Base-by-base conservation (phyloP, 2,329 filamentous ascomycete genomes). In the Exophiala alcalophila region DNA sequence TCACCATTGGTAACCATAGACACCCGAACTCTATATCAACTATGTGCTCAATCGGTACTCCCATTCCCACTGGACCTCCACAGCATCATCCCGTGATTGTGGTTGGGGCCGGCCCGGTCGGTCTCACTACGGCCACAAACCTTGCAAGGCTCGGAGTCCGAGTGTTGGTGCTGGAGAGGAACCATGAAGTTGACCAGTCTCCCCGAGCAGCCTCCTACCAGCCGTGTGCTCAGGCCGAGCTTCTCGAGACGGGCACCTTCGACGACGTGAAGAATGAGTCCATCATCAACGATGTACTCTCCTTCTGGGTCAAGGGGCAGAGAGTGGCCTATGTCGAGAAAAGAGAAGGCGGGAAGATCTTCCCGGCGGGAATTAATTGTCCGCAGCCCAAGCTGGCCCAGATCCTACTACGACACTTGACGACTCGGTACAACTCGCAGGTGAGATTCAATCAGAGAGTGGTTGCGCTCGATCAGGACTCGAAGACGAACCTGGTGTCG, bases 281-380 rank as follows among this genome's bases (percentile, higher is more conserved):
- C 9, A 32, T 51, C 15, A 45, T 51, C 30, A 48, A 55, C 15
- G 43, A 53, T 26, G 34, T 49, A 5, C 25, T 51, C 21, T 40
- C 38, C 15, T 52, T 49, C 39, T 52, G 45, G 49, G 20, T 46
- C 37, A 33, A 49, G 15, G 39, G 46, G 14, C 35, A 48, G 25
- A 40, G 41, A 14, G 45, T 50, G 21, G 49, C 48, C 26, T 24
- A 49, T 18, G 45, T 53, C 14, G 40, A 51, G 26, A 52, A 64
- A 23, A 57, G 61, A 5, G 58, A 66, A 37, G 57, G 62, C 31
- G 64, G 73, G 57, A 67, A 66, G 0, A 65, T 68, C 1, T 55
- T 74, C 16, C 68, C 70, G 1, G 54, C 74, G 4, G 66, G 69
- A 35, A 50, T 52, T 24, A 45, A 52, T 26, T 49, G 44, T 25